phyloP scores from a whole-genome alignment of 768 basidiomycete genomes.

The Sutorius australiensis region DNA sequence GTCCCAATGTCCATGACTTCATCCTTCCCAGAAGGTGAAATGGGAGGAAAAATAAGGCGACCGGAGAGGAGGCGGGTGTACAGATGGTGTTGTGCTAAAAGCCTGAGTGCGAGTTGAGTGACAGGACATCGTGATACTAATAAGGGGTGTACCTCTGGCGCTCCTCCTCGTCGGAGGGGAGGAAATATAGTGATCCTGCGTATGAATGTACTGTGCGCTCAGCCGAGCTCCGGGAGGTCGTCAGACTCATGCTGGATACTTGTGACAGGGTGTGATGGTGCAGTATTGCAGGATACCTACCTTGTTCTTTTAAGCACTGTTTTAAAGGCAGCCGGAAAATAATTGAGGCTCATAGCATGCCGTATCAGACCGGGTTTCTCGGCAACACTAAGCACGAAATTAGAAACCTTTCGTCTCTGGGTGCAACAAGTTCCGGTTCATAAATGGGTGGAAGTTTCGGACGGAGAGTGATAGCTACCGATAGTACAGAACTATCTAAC shows the following conservation, averaged over 20 bases:
- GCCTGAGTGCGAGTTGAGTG: slow-evolving; percentile 1
- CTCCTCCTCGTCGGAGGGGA: slow-evolving; percentile 22
- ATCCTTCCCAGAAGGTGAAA: slow-evolving; percentile 1
- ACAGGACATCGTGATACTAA: too few species aligned
- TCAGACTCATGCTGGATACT: slow-evolving; percentile 9
- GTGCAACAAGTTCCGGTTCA: too few species aligned
- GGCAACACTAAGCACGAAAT: too few species aligned
- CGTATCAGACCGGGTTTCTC: too few species aligned
- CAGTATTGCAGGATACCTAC: not conserved
- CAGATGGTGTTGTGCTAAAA: slow-evolving; percentile 17
- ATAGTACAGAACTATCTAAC: too few species aligned
- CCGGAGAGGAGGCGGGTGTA: slow-evolving; percentile 16
- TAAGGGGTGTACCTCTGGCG: slow-evolving; percentile 5
- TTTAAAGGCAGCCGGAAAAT: too few species aligned
- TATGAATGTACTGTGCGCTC: slow-evolving; percentile 5
- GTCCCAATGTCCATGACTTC: slow-evolving; percentile 23
- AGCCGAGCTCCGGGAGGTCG: not conserved
- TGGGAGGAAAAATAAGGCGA: slow-evolving; percentile 13
- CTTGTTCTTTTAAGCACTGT: not conserved
- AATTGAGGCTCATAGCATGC: too few species aligned
- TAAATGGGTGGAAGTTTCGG: too few species aligned
- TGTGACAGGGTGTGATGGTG: too few species aligned
- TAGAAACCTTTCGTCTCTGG: too few species aligned
- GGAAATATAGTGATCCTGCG: slow-evolving; percentile 18
- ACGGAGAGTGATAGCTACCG: too few species aligned